Evolutionary conservation across 345 rosid genomes (phyloP).

Genomic region (Eutrema heterophyllum): DNA sequence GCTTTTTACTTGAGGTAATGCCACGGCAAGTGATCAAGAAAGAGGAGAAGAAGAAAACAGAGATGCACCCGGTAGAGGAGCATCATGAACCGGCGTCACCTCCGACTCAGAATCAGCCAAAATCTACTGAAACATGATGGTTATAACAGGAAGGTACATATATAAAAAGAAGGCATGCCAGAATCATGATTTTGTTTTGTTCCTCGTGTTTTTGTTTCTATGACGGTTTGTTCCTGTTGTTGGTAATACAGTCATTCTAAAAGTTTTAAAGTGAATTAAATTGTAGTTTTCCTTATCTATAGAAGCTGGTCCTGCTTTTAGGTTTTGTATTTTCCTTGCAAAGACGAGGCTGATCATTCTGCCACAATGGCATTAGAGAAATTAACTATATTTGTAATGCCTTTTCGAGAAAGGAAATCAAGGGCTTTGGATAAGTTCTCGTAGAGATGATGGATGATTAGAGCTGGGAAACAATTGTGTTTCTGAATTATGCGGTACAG

Average conservation of each 20-base stretch:
- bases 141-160: not conserved
- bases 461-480: too few relatives aligned
- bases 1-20: constrained; percentile 85
- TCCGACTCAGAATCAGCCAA: not conserved
- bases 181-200: not conserved
- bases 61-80: constrained; percentile 29
- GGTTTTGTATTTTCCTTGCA: too few relatives aligned
- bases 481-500: too few relatives aligned
- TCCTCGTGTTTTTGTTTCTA: not conserved
- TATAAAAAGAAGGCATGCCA: not conserved
- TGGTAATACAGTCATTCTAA: not conserved
- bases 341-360: too few relatives aligned
- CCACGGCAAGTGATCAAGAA: constrained; percentile 84
- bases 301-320: not conserved
- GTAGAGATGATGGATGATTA: too few relatives aligned
- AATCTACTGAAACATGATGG: constrained; percentile 20
- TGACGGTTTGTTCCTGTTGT: not conserved
- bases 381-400: too few relatives aligned
- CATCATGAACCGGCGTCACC: constrained; percentile 14
- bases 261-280: not conserved
- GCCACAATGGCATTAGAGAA: too few relatives aligned
- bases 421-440: too few relatives aligned
- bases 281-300: not conserved
- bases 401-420: too few relatives aligned
- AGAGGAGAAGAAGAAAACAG: constrained; percentile 66